Percentiles rank a stretch among this genome's conserved stretches.
Conservation (phyloP, 768 basidiomycete genomes). For the Suillus plorans region DNA sequence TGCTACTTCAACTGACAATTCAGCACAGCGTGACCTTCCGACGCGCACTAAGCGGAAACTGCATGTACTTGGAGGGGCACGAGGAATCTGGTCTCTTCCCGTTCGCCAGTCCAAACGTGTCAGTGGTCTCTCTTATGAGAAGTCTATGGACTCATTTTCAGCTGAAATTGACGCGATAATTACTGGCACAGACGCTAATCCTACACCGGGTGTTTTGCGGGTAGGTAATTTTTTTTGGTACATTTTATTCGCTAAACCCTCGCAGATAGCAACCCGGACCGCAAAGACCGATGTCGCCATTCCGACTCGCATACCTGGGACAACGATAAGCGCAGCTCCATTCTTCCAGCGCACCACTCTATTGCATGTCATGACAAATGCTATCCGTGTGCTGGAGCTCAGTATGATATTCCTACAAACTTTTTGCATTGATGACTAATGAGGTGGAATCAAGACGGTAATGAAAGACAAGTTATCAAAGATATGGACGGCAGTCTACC, state of each 20-base stretch:
- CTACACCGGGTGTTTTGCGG: conserved; percentile 76
- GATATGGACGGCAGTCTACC: conserved; percentile 76
- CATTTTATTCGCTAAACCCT: background rate
- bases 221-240: conserved; percentile 37
- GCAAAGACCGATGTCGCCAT: conserved; percentile 66
- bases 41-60: conserved; percentile 72
- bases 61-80: conserved; percentile 73
- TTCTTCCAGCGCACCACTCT: conserved; percentile 88
- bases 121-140: conserved; percentile 60
- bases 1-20: background rate
- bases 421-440: conserved; percentile 1
- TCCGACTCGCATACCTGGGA: conserved; percentile 70
- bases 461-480: conserved; percentile 80
- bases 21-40: conserved; percentile 67
- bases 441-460: conserved; percentile 58
- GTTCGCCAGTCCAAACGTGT: conserved; percentile 69
- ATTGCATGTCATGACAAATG: conserved; percentile 80
- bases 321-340: conserved; percentile 78
- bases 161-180: conserved; percentile 71
- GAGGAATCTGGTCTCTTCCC: conserved; percentile 82
- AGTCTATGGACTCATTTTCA: conserved; percentile 38
- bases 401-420: conserved; percentile 44
- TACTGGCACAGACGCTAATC: conserved; percentile 83
- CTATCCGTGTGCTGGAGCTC: conserved; percentile 79
- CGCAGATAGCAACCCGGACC: conserved; percentile 65